Evolutionary conservation across 1,139 yeast genomes (phyloP).

Genomic region (Torulaspora globosa): DNA sequence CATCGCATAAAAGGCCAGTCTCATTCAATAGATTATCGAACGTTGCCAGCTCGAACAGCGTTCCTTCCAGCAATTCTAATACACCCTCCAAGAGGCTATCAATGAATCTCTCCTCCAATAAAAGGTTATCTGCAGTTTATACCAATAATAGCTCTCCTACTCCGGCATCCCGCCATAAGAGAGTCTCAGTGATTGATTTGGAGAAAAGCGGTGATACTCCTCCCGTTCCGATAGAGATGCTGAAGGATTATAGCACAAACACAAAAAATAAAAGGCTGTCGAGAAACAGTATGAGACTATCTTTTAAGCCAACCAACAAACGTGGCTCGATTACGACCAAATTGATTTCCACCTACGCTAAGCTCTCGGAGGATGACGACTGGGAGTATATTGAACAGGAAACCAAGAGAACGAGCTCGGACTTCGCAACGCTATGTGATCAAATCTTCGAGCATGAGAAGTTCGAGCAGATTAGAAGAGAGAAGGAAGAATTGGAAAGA

Average conservation of each 20-base stretch:
- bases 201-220: constrained; percentile 29
- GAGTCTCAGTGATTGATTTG: constrained; percentile 25
- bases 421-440: constrained; percentile 73
- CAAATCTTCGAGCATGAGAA: constrained; percentile 64
- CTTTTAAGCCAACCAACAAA: constrained; percentile 43
- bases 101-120: constrained; percentile 26
- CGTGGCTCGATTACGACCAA: constrained; percentile 70
- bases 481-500: constrained; percentile 45
- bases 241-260: constrained; percentile 29
- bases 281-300: constrained; percentile 37
- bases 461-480: constrained; percentile 52
- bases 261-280: constrained; percentile 28
- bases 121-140: constrained; percentile 19
- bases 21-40: constrained; percentile 45
- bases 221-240: constrained; percentile 38
- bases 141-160: constrained; percentile 30
- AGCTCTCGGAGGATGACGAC: constrained; percentile 60
- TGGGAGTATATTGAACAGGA: constrained; percentile 71
- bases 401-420: constrained; percentile 70
- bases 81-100: constrained; percentile 30
- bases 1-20: constrained; percentile 53
- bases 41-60: constrained; percentile 13
- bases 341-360: constrained; percentile 66
- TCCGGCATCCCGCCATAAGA: constrained; percentile 29
- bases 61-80: constrained; percentile 20